phyloP scores from a whole-genome alignment of 148 eudicot species.

The Selenicereus undatus region DNA sequence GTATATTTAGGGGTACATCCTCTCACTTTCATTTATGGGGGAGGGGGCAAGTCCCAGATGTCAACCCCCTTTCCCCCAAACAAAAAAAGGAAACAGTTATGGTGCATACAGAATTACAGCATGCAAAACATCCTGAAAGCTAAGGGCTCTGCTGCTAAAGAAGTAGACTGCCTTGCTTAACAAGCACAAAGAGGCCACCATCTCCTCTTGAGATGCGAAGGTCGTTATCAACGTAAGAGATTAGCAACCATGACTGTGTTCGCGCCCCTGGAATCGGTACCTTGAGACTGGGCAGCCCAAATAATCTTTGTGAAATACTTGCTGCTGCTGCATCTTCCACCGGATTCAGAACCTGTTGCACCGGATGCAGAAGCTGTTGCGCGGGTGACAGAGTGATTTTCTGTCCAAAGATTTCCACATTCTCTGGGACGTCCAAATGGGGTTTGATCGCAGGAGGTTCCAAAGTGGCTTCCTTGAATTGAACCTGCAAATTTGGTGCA shows the following conservation, averaged over 20 bases:
- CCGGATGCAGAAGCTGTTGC: background rate
- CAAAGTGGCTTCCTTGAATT: constrained; percentile 79
- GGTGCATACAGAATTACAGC: too few relatives aligned
- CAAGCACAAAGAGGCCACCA: constrained; percentile 95
- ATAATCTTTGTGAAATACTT: constrained; percentile 44
- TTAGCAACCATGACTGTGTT: constrained; percentile 74
- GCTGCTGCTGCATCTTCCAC: constrained; percentile 70
- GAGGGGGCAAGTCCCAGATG: too few relatives aligned
- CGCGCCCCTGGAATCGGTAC: constrained; percentile 76
- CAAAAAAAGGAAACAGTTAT: too few relatives aligned
- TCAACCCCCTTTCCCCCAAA: too few relatives aligned
- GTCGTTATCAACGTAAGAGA: constrained; percentile 83
- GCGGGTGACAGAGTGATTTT: constrained; percentile 52
- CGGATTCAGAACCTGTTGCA: constrained; percentile 72
- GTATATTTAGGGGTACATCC: too few relatives aligned
- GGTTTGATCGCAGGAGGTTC: constrained; percentile 89
- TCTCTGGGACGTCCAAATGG: constrained; percentile 66
- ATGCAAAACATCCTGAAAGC: constrained; percentile 17
- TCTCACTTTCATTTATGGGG: too few relatives aligned
- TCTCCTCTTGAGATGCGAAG: constrained; percentile 92
- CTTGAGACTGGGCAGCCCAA: constrained; percentile 71
- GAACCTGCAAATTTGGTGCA: constrained; percentile 60
- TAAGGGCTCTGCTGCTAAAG: constrained; percentile 40
- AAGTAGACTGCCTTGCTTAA: constrained; percentile 82
- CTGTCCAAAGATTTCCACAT: constrained; percentile 72